These are phyloP conservation scores for Cladosporium sphaerospermum DNA, from an alignment of 2,329 filamentous ascomycete species.

Conservation along the genomic window DNA sequence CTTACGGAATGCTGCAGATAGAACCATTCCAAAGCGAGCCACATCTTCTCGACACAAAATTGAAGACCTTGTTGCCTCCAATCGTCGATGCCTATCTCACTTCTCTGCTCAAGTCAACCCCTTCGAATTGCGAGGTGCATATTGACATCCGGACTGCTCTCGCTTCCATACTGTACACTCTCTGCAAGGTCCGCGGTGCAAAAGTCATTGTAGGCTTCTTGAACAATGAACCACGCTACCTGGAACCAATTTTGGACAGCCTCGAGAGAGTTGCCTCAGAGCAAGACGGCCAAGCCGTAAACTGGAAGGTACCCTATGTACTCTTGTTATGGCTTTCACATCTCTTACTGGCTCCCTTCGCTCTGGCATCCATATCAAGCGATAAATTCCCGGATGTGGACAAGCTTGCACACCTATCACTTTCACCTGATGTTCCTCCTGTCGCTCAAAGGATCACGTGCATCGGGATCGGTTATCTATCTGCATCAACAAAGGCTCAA, in stretches of 20 bases:
- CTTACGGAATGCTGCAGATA: conserved; percentile 40
- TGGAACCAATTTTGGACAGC: conserved; percentile 67
- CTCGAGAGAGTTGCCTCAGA: conserved; percentile 17
- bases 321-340: conserved; percentile 70
- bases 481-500: conserved; percentile 74
- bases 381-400: neutral
- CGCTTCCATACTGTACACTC: conserved; percentile 73
- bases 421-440: conserved; percentile 58
- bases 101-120: conserved; percentile 44
- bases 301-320: conserved; percentile 85
- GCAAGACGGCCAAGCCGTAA: neutral
- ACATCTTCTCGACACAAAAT: conserved; percentile 79
- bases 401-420: conserved; percentile 18
- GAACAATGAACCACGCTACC: conserved; percentile 78
- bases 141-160: conserved; percentile 59
- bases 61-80: conserved; percentile 67
- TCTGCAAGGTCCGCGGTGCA: conserved; percentile 90
- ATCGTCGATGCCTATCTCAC: conserved; percentile 71
- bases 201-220: conserved; percentile 89
- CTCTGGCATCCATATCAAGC: conserved; percentile 73
- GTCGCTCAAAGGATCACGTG: conserved; percentile 66
- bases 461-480: conserved; percentile 65
- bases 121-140: conserved; percentile 20
- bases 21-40: conserved; percentile 94
- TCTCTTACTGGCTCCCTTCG: conserved; percentile 67